phyloP scores from a whole-genome alignment of 495 filamentous ascomycete genomes.

The Xylaria flabelliformis region DNA sequence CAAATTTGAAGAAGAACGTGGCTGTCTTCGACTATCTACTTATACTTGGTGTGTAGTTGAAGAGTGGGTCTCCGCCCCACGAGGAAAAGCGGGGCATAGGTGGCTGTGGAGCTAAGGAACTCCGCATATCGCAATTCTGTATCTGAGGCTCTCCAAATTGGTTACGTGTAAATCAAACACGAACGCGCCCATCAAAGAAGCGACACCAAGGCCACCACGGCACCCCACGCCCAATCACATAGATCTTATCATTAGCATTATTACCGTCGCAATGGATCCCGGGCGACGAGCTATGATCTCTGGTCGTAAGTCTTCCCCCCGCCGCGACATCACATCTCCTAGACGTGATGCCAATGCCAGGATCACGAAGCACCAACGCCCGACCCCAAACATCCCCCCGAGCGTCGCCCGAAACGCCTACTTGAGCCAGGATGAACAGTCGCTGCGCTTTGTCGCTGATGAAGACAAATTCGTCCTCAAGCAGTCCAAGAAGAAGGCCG shows the following conservation, averaged over 20 bases:
- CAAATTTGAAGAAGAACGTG: no score
- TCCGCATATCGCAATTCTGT: background rate
- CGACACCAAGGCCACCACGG: background rate
- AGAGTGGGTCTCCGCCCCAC: conserved; percentile 4
- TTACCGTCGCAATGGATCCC: conserved; percentile 48
- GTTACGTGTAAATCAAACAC: background rate
- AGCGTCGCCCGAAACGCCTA: conserved; percentile 41
- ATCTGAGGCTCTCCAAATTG: background rate
- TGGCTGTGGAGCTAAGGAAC: background rate
- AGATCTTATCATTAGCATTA: background rate
- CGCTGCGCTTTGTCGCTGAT: conserved; percentile 84
- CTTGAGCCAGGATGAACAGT: conserved; percentile 71
- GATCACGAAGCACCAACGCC: conserved; percentile 52
- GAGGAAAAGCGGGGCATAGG: background rate
- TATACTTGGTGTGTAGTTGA: background rate
- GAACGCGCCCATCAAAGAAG: background rate
- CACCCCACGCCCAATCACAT: conserved; percentile 16
- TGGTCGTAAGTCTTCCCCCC: conserved; percentile 48
- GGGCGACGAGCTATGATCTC: conserved; percentile 56
- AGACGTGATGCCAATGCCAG: conserved; percentile 52
- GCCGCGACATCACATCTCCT: conserved; percentile 52
- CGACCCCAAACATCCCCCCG: conserved; percentile 36
- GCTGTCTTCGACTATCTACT: no score
- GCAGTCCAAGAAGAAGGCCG: conserved; percentile 97
- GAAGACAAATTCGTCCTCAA: conserved; percentile 96